phyloP scores from a whole-genome alignment of 2,329 filamentous ascomycete genomes.

The Apiospora koreana region DNA sequence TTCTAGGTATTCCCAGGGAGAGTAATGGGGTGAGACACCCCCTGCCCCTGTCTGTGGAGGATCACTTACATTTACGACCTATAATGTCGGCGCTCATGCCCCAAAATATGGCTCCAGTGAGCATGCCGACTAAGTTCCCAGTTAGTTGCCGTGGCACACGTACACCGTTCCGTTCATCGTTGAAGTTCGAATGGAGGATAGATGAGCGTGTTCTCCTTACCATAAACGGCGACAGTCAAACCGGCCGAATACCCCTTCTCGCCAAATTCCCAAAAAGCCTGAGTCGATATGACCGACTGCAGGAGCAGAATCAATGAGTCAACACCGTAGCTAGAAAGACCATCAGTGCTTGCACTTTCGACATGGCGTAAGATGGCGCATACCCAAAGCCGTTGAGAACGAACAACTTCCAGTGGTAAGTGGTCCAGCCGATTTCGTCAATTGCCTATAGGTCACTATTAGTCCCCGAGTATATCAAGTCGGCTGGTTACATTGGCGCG shows the following conservation, averaged over 20 bases:
- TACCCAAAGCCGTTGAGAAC: slow-evolving; percentile 62
- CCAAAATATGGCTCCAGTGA: slow-evolving; percentile 66
- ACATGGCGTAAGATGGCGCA: slow-evolving; percentile 14
- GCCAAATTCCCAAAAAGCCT: slow-evolving; percentile 61
- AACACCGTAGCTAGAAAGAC: slow-evolving; percentile 50
- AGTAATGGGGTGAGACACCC: neutral
- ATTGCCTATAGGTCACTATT: slow-evolving; percentile 27
- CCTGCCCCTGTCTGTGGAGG: neutral
- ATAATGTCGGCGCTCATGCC: slow-evolving; percentile 68
- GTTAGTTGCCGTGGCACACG: neutral
- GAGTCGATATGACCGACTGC: slow-evolving; percentile 62
- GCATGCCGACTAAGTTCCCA: slow-evolving; percentile 43
- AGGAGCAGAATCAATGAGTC: slow-evolving; percentile 59
- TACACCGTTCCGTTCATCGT: neutral
- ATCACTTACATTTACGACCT: slow-evolving; percentile 53
- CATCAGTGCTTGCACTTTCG: neutral
- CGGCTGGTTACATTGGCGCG: neutral
- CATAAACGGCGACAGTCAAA: slow-evolving; percentile 62
- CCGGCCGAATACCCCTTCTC: slow-evolving; percentile 54
- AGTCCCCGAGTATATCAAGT: neutral
- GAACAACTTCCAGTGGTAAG: slow-evolving; percentile 57
- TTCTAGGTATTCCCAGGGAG: neutral
- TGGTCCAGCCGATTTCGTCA: slow-evolving; percentile 36
- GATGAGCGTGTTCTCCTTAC: slow-evolving; percentile 14
- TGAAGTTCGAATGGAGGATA: neutral